A percentile compares a stretch with the other conserved stretches of the same genome.
These are phyloP conservation scores for Nigrospora oryzae DNA, from an alignment of 2,329 filamentous ascomycete genomes.

Conservation along the genomic window DNA sequence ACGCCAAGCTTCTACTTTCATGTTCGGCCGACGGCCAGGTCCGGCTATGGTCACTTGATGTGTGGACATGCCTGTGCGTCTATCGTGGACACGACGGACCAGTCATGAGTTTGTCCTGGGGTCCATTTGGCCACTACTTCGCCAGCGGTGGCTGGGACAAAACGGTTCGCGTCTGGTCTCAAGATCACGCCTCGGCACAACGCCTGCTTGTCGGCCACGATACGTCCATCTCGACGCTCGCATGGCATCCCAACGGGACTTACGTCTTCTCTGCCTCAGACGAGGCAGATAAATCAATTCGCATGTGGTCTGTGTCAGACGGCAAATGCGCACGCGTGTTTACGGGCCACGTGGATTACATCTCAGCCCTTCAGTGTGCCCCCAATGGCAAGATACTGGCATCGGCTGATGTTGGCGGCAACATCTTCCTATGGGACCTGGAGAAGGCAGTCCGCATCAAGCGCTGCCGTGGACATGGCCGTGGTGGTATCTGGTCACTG, in stretches of 20 bases:
- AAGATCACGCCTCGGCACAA: conserved; percentile 83
- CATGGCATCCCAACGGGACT: conserved; percentile 89
- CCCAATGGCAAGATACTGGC: conserved; percentile 87
- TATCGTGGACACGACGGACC: conserved; percentile 92
- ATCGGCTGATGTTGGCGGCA: conserved; percentile 79
- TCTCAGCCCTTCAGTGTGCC: conserved; percentile 77
- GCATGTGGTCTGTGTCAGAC: conserved; percentile 93
- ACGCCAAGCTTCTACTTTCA: conserved; percentile 73
- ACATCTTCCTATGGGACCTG: conserved; percentile 91
- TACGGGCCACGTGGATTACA: conserved; percentile 80
- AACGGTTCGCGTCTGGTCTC: conserved; percentile 83
- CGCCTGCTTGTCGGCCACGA: conserved; percentile 89
- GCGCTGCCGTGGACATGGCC: conserved; percentile 86
- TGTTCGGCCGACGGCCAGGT: conserved; percentile 81
- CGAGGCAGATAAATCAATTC: conserved; percentile 77
- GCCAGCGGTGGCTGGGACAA: conserved; percentile 81
- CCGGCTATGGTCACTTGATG: conserved; percentile 86
- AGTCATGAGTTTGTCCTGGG: conserved; percentile 82
- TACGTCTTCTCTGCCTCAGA: conserved; percentile 91
- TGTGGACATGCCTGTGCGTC: conserved; percentile 85
- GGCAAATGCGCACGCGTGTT: conserved; percentile 87
- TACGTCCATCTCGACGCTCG: conserved; percentile 80
- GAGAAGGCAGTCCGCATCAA: conserved; percentile 81
- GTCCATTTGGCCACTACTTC: conserved; percentile 94
- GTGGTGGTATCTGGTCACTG: conserved; percentile 87